phyloP scores from a whole-genome alignment of 345 rosid genomes.

The Syzygium aromaticum region DNA sequence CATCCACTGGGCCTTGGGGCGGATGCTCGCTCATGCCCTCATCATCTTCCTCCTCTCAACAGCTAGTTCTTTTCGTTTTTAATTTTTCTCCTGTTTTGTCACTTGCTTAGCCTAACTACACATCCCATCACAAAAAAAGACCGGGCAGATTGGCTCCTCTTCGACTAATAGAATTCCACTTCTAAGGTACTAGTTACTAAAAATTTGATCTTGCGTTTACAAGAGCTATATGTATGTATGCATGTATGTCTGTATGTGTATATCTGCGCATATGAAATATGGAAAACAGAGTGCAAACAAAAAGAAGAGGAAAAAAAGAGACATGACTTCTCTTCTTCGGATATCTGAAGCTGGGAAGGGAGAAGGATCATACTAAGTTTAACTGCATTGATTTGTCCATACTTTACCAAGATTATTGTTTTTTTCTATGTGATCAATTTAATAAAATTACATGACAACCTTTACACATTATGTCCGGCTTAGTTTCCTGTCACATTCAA shows the following conservation, averaged over 20 bases:
- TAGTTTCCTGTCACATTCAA: background rate
- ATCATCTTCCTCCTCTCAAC: background rate
- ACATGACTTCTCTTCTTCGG: background rate
- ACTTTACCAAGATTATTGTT: background rate
- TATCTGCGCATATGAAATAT: background rate
- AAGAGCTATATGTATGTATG: background rate
- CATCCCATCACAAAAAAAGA: background rate
- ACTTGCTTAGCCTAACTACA: background rate
- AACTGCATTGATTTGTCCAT: background rate
- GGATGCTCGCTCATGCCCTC: background rate
- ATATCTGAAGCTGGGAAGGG: background rate
- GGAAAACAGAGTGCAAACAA: background rate
- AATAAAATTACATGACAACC: background rate
- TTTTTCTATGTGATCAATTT: background rate
- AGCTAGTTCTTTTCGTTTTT: background rate
- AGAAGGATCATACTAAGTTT: background rate
- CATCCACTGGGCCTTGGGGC: background rate
- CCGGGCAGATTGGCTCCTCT: background rate
- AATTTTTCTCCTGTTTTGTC: background rate
- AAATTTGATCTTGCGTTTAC: background rate
- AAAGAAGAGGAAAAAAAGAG: background rate
- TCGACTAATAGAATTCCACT: background rate
- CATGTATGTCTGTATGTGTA: background rate
- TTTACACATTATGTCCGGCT: background rate
- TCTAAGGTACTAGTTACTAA: background rate